A percentile compares a stretch with the other conserved stretches of the same genome.
Conservation (phyloP, 1,284 basidiomycete species). For the Cutaneotrichosporon cutaneum region DNA sequence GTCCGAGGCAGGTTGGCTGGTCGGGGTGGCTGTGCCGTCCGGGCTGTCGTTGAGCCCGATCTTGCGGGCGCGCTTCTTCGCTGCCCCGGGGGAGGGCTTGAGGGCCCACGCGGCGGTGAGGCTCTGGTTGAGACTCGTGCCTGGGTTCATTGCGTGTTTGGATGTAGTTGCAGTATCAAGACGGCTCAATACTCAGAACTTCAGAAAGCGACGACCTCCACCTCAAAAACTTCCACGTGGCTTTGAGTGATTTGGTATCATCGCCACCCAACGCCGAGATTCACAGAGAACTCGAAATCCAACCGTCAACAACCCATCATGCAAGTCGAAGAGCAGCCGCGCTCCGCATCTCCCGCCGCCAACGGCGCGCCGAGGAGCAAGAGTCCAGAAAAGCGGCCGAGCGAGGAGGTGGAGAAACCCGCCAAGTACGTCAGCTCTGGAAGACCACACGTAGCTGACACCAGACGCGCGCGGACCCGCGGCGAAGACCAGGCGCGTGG, state of each 20-base stretch:
- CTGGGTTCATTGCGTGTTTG: conserved; percentile 20
- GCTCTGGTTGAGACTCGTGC: conserved; percentile 38
- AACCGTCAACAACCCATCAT: conserved; percentile 7
- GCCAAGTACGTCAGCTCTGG: conserved; percentile 6
- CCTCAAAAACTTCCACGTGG: background rate
- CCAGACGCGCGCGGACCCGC: conserved; percentile 42
- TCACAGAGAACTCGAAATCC: background rate
- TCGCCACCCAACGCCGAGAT: background rate
- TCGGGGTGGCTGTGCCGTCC: background rate
- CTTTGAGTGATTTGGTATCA: background rate
- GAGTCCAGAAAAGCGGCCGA: conserved; percentile 1
- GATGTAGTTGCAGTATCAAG: background rate
- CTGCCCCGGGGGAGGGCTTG: conserved; percentile 5
- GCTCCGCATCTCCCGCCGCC: background rate
- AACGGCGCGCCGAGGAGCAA: background rate
- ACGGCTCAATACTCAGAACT: background rate
- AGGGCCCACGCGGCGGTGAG: conserved; percentile 46
- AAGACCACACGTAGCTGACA: background rate
- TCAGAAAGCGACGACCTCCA: conserved; percentile 3
- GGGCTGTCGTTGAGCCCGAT: conserved; percentile 22
- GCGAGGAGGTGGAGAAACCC: background rate
- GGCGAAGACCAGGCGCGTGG: conserved; percentile 47
- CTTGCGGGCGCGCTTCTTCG: conserved; percentile 21
- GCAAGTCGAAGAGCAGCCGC: background rate
- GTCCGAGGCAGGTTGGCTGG: background rate